Conservation (phyloP, 2,329 filamentous ascomycete genomes). For the Dactylellina drechsleri region DNA sequence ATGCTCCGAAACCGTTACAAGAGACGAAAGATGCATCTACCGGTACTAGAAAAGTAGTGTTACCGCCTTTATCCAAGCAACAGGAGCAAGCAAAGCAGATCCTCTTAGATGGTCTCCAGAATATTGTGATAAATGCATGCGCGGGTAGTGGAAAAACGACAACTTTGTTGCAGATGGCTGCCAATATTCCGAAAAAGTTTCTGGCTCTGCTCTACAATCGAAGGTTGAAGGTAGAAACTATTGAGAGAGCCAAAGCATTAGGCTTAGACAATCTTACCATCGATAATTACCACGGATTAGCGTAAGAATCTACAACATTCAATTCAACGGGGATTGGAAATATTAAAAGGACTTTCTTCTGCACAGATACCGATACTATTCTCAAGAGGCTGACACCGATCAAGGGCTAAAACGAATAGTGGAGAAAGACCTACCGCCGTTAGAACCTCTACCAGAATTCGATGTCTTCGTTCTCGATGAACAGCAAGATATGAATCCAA, state of each 20-base stretch:
- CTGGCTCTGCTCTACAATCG: slow-evolving; percentile 55
- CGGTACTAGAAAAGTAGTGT: slow-evolving; percentile 25
- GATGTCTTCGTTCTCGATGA: slow-evolving; percentile 55
- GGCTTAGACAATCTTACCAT: slow-evolving; percentile 46
- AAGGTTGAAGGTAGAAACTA: slow-evolving; percentile 51
- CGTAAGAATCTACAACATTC: background rate
- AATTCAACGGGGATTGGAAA: background rate
- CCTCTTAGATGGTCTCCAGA: slow-evolving; percentile 42
- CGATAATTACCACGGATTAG: slow-evolving; percentile 55
- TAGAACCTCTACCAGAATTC: slow-evolving; percentile 42
- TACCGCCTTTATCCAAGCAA: slow-evolving; percentile 43
- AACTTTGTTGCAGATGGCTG: slow-evolving; percentile 50
- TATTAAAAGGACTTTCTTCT: too few relatives aligned
- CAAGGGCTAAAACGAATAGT: slow-evolving; percentile 56
- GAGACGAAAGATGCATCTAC: slow-evolving; percentile 40
- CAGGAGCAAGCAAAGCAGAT: slow-evolving; percentile 46
- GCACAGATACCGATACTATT: slow-evolving; percentile 45
- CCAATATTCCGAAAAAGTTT: slow-evolving; percentile 34
- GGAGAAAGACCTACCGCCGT: slow-evolving; percentile 31
- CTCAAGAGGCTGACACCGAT: slow-evolving; percentile 53
- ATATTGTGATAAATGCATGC: slow-evolving; percentile 55
- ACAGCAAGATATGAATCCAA: slow-evolving; percentile 56
- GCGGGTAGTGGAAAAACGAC: slow-evolving; percentile 57
- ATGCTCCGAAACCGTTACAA: slow-evolving; percentile 40
- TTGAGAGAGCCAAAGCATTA: slow-evolving; percentile 33